Evolutionary conservation across 2,329 filamentous ascomycete species (phyloP), one percentile per base, ranked within the genome.

Genomic region (Phaeophleospora eucalypticola): DNA sequence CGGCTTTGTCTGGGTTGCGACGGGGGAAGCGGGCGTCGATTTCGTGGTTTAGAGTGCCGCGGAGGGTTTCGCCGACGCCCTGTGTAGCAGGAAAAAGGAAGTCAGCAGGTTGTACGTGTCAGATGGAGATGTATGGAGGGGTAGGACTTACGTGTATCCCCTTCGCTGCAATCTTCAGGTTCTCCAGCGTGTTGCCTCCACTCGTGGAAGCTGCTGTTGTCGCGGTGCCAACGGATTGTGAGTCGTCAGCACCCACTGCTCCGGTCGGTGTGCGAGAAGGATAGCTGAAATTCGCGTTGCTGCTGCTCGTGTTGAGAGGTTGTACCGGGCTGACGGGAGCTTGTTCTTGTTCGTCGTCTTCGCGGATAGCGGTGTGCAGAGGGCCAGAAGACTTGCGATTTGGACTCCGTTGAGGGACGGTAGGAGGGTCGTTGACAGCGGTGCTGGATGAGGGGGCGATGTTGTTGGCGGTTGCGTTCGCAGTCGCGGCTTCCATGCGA

Each of bases 51-150:
- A 65, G 45, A 2, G 62, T 63, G 4, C 61, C 60, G 8, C 62
- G 55, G 27, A 65, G 50, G 12, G 61, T 64, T 43, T 65, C 62
- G 21, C 63, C 63, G 43, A 65, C 62, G 52, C 62, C 62, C 59
- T 64, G n/a, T n/a, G n/a, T n/a, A n/a, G n/a, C n/a, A 47, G 18
- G 16, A 37, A 16, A n/a, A 18, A 8, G 16, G 16, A 6, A 19
- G 17, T 17, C 36, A 37, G 17, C 12, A 37, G 24, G 24, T 29
- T 29, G 29, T 24, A 21, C 4, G 10, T 41, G 46, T 52, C 20
- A 53, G 49, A 32, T 8, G 27, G 8, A n/a, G 27, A n/a, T 8
- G n/a, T 21, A 14, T 17, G 27, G 16, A 36, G 33, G 29, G n/a
- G 37, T 14, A 15, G 27, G 19, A 43, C 60, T 57, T 46, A 64